phyloP scores from a whole-genome alignment of 2,329 filamentous ascomycete genomes.

The Onygenales sp. region DNA sequence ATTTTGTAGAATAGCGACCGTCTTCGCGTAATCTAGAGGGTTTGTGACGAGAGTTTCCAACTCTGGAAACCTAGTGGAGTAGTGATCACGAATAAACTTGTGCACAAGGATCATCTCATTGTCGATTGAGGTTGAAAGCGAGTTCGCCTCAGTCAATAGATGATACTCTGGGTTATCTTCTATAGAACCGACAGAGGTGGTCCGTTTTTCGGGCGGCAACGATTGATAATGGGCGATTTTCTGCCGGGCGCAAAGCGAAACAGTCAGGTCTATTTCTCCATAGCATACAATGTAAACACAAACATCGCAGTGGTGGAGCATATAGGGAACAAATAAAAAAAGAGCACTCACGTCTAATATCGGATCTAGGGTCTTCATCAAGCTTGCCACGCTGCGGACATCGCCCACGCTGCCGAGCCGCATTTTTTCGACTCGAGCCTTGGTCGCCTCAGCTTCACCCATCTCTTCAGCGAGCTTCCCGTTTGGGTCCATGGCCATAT shows the following conservation, averaged over 20 bases:
- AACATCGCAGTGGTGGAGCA: constrained; percentile 18
- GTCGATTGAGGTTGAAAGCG: constrained; percentile 82
- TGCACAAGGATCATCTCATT: constrained; percentile 88
- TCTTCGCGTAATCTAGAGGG: constrained; percentile 89
- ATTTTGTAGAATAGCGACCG: constrained; percentile 86
- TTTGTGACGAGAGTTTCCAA: constrained; percentile 84
- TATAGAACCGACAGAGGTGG: constrained; percentile 65
- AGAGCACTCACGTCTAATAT: constrained; percentile 64
- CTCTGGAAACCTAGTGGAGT: constrained; percentile 87
- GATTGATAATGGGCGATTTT: constrained; percentile 72
- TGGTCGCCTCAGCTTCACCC: constrained; percentile 47
- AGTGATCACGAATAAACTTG: constrained; percentile 94
- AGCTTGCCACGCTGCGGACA: constrained; percentile 64
- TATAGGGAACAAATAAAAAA: constrained; percentile 14
- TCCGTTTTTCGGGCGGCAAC: constrained; percentile 54
- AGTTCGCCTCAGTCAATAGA: constrained; percentile 79
- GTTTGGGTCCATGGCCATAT: constrained; percentile 49
- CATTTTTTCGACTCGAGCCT: constrained; percentile 67
- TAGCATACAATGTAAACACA: constrained; percentile 53
- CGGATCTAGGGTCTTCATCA: constrained; percentile 75
- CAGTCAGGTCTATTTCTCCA: constrained; percentile 57
- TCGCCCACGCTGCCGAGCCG: constrained; percentile 64
- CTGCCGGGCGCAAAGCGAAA: constrained; percentile 44
- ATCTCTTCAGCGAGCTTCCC: constrained; percentile 50
- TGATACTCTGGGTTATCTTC: constrained; percentile 90